A percentile compares a stretch with the other conserved stretches of the same genome.
Conservation (phyloP, 2,329 filamentous ascomycete species). For the Tothia fuscella region DNA sequence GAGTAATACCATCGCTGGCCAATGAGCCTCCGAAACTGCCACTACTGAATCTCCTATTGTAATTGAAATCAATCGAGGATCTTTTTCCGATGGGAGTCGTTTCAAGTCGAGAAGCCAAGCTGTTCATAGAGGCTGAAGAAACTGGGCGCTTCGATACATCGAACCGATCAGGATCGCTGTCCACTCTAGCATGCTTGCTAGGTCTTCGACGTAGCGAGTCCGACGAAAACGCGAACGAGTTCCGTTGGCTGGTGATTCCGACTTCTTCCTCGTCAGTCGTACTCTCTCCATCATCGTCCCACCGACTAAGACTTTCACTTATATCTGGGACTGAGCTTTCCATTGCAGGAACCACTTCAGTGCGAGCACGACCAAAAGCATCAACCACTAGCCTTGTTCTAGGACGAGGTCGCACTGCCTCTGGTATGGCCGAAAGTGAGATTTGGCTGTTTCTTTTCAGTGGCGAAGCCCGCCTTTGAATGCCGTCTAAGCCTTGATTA, state of each 20-base stretch:
- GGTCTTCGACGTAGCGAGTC: slow-evolving; percentile 18
- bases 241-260: slow-evolving; percentile 22
- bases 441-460: slow-evolving; percentile 32
- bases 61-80: slow-evolving; percentile 1
- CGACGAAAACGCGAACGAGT: slow-evolving; percentile 23
- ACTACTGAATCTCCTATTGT: slow-evolving; percentile 23
- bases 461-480: slow-evolving; percentile 34
- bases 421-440: slow-evolving; percentile 34
- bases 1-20: slow-evolving; percentile 10
- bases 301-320: not conserved
- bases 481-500: slow-evolving; percentile 17
- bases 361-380: slow-evolving; percentile 34
- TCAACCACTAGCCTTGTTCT: slow-evolving; percentile 36
- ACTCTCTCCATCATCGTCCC: slow-evolving; percentile 20
- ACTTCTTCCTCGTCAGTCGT: slow-evolving; percentile 22
- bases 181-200: slow-evolving; percentile 24
- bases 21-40: slow-evolving; percentile 21
- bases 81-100: slow-evolving; percentile 5
- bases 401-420: slow-evolving; percentile 24
- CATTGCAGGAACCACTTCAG: slow-evolving; percentile 26
- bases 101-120: slow-evolving; percentile 20
- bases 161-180: slow-evolving; percentile 20
- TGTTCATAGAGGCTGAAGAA: slow-evolving; percentile 21
- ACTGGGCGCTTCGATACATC: slow-evolving; percentile 24
- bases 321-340: not conserved